Percentiles rank a stretch among this genome's conserved stretches.
phyloP scores from a whole-genome alignment of 176 grass and related monocot genomes.

The Hsuehochloa calcarea region DNA sequence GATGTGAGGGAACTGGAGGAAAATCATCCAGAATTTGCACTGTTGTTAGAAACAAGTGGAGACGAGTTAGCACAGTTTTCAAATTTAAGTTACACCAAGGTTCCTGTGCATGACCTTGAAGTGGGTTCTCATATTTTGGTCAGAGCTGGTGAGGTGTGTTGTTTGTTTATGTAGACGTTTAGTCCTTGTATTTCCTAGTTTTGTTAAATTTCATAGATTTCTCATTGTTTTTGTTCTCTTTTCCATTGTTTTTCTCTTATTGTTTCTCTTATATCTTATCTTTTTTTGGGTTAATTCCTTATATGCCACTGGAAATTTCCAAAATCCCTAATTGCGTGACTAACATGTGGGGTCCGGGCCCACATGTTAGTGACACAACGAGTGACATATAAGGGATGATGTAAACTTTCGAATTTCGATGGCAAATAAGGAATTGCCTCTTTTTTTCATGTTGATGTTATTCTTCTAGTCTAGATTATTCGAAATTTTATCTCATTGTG shows the following conservation, averaged over 20 bases:
- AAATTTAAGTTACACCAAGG: slow-evolving; percentile 76
- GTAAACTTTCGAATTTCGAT: too few species aligned
- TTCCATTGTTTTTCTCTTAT: background rate
- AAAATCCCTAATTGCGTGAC: too few species aligned
- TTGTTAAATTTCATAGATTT: background rate
- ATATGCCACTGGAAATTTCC: too few species aligned
- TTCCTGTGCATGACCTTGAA: slow-evolving; percentile 93
- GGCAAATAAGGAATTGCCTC: too few species aligned
- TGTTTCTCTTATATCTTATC: background rate
- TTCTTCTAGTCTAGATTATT: slow-evolving; percentile 7
- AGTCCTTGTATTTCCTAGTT: background rate
- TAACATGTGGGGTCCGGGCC: too few species aligned
- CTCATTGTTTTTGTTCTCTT: background rate
- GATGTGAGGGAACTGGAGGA: slow-evolving; percentile 97
- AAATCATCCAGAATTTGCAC: slow-evolving; percentile 88
- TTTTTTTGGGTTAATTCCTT: background rate
- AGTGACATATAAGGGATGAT: too few species aligned
- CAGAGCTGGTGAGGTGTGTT: slow-evolving; percentile 95
- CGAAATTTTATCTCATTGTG: slow-evolving; percentile 36
- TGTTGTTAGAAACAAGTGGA: slow-evolving; percentile 67
- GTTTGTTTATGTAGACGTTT: slow-evolving; percentile 24
- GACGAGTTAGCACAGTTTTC: slow-evolving; percentile 59
- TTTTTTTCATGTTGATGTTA: slow-evolving; percentile 10
- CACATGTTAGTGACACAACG: too few species aligned
- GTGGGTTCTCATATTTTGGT: slow-evolving; percentile 89